phyloP scores from a whole-genome alignment of 805 yeast species.

The Jamesozyma spencerorum region DNA sequence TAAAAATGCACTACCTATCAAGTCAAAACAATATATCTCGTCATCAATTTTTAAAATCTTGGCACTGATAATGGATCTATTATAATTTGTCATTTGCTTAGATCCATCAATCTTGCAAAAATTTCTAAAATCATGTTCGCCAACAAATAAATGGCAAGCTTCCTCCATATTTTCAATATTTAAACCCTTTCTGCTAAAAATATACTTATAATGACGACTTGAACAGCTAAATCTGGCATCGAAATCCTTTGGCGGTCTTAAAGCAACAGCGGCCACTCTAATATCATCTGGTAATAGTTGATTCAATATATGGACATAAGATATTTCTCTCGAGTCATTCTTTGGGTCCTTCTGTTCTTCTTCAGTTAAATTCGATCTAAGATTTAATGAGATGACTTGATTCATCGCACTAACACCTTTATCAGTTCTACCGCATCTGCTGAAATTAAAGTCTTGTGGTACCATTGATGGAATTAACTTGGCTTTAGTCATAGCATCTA shows the following conservation, averaged over 20 bases:
- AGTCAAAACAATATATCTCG: slow-evolving; percentile 58
- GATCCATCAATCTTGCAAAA: slow-evolving; percentile 92
- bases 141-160: slow-evolving; percentile 53
- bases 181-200: slow-evolving; percentile 50
- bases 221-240: slow-evolving; percentile 90
- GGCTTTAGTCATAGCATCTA: slow-evolving; percentile 62
- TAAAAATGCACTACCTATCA: slow-evolving; percentile 80
- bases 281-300: slow-evolving; percentile 74
- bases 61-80: slow-evolving; percentile 51
- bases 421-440: slow-evolving; percentile 92
- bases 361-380: slow-evolving; percentile 55
- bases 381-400: slow-evolving; percentile 75
- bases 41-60: slow-evolving; percentile 34
- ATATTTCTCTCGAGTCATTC: slow-evolving; percentile 60
- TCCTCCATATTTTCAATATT: slow-evolving; percentile 57
- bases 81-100: slow-evolving; percentile 76
- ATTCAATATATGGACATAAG: slow-evolving; percentile 68
- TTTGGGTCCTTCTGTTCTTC: slow-evolving; percentile 53
- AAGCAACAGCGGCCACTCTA: slow-evolving; percentile 67
- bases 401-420: slow-evolving; percentile 96
- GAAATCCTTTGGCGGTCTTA: slow-evolving; percentile 74
- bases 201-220: slow-evolving; percentile 78
- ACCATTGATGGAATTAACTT: slow-evolving; percentile 52
- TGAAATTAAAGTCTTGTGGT: slow-evolving; percentile 58
- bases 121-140: slow-evolving; percentile 85